Evolutionary conservation across 177 flowering plant genomes (phyloP), one percentile per base, ranked within the genome.

Genomic region (Vitis hybrid): DNA sequence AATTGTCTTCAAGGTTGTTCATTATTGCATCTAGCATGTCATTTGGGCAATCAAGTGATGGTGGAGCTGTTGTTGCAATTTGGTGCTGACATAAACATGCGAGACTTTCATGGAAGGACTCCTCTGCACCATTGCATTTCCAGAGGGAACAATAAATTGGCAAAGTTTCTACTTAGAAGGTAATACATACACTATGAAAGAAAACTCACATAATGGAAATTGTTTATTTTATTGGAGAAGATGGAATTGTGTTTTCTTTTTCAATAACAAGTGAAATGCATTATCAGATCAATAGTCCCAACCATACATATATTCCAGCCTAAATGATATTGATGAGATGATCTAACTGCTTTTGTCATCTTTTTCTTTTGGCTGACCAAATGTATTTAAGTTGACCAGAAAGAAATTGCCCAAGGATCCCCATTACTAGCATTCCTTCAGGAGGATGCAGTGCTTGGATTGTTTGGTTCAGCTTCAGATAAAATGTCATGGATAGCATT

Each of bases 81-180:
- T 73, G 93, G 99, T 72, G 94, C 90, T 55, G 83, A 92, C 67
- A 79, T 87, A 71, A 92, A 94, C 80, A 68, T 75, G 80, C 75
- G 83, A 9, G 99, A 94, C 70, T 88, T 79, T 73, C 90, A 89
- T 78, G 97, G 97, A 72, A 84, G 96, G 74, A 92, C 99, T 75
- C 93, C 98, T 70, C 83, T 92, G 71, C 99, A 91, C 77, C 93
- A 86, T 74, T 94, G 99, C 80, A 84, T 94, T 53, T 77, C 85
- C 31, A 75, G 62, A 65, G 83, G 87, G 65, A 85, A 88, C 76
- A 85, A 87, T 67, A 4, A 71, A 56, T 74, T 86, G 62, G 94
- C 99, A 18, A 94, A 91, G 77, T 78, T 79, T 82, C 77, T 94
- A 57, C 92, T 92, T 57, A 83, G 86, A 86, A 94, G 97, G 99